Base-by-base conservation (phyloP, 2,329 filamentous ascomycete species). In the Phialophora tarda region DNA sequence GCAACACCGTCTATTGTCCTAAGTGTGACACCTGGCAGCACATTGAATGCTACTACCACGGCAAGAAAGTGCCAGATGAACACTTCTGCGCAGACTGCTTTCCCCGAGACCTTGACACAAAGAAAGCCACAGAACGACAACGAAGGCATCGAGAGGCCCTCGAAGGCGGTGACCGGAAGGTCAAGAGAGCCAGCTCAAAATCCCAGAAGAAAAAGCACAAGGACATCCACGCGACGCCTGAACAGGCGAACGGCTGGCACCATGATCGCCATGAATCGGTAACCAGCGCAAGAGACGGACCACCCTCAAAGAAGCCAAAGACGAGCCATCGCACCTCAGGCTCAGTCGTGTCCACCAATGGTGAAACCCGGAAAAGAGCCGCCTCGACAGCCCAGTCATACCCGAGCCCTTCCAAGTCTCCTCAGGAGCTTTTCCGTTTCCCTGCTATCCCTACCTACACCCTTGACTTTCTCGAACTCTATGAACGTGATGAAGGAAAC, bases 11-110 rank as follows among this genome's bases (percentile, higher is more conserved):
- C 69, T 92, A 93, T 79, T 99, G 95, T 84, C 95, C 98, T 77
- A 87, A 85, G 66, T 99, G 95, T 84, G 91, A 97, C 77, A 95
- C 93, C 58, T 99, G 95, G 95, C 95, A 99, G 80, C 95, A 99
- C 80, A 96, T 97, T 74, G 89, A 93, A 77, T 99, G 95, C 81
- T 98, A 96, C 81, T 98, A 98, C 77, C 91, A 92, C 73, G 86
- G 76, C 85, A 88, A 78, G 84, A 91, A 83, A 85, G 91, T 81
- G 80, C 93, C 78, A 79, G 89, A 82, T 85, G 84, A 91, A 64
- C 94, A 99, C 81, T 92, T 89, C 63, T 99, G 95, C 81, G 88
- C 88, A 74, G 92, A 97, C 73, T 99, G 95, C 82, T 88, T 90
- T 67, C 93, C 93, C 21, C 86, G 93, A 69, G 80, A 82, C 56